Evolutionary conservation across 1,284 basidiomycete genomes (phyloP).

Genomic region (Lignosus rhinocerotis): DNA sequence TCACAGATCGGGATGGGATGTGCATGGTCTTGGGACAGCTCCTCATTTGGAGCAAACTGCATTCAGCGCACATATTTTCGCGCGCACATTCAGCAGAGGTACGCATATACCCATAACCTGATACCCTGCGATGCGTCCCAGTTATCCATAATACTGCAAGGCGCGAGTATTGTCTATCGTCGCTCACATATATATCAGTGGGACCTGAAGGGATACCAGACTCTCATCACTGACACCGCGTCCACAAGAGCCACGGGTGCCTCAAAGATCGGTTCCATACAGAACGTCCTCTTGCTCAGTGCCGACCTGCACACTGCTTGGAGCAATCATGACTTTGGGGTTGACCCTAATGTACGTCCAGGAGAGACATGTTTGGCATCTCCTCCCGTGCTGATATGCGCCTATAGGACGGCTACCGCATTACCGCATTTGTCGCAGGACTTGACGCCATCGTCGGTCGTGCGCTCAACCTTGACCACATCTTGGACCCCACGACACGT

Average conservation of each 20-base stretch:
- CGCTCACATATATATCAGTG: slow-evolving; percentile 10
- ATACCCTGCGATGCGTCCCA: not conserved
- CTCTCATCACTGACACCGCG: slow-evolving; percentile 17
- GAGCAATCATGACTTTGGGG: slow-evolving; percentile 27
- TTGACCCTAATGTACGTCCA: slow-evolving; percentile 24
- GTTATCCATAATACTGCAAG: too few species aligned
- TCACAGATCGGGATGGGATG: slow-evolving; percentile 13
- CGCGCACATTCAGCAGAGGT: slow-evolving; percentile 23
- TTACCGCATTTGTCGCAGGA: slow-evolving; percentile 23
- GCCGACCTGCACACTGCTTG: slow-evolving; percentile 24
- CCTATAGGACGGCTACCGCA: slow-evolving; percentile 22
- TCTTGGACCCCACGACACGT: slow-evolving; percentile 24
- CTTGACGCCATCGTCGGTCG: slow-evolving; percentile 21
- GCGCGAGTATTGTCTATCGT: not conserved
- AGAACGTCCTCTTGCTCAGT: slow-evolving; percentile 25
- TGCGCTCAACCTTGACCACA: slow-evolving; percentile 25
- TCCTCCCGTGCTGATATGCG: not conserved
- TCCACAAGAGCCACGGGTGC: not conserved
- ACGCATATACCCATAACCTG: not conserved
- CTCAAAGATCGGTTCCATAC: slow-evolving; percentile 23
- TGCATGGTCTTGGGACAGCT: slow-evolving; percentile 22
- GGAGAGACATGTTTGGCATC: not conserved
- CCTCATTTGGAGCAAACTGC: slow-evolving; percentile 20
- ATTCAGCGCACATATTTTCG: slow-evolving; percentile 27
- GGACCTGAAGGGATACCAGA: slow-evolving; percentile 16